A percentile compares a stretch with the other conserved stretches of the same genome.
phyloP scores from a whole-genome alignment of 2,329 filamentous ascomycete species.

The Stachybotrys echinatus region DNA sequence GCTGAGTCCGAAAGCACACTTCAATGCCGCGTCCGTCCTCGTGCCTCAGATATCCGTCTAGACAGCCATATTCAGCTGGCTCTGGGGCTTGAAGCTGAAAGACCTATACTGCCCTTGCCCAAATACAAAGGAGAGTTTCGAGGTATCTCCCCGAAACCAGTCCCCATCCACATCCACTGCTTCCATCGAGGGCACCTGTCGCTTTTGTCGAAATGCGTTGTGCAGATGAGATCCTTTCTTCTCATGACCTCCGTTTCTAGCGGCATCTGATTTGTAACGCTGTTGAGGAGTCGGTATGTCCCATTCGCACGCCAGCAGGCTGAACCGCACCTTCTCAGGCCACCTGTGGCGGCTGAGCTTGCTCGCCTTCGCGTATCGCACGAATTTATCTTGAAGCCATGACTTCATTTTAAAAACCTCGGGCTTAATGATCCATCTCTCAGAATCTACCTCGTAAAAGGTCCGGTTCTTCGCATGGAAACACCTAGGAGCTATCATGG shows the following conservation, averaged over 20 bases:
- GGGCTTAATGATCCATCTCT: conserved; percentile 28
- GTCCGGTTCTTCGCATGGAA: conserved; percentile 9
- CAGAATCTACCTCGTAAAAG: conserved; percentile 26
- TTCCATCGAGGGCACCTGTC: not conserved
- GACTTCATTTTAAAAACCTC: conserved; percentile 26
- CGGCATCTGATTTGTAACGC: not conserved
- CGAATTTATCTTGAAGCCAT: conserved; percentile 33
- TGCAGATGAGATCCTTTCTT: not conserved
- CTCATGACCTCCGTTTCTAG: not conserved
- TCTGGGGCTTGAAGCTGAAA: not conserved
- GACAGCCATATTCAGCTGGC: too few species aligned
- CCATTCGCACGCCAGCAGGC: conserved; percentile 37
- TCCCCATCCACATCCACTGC: not conserved
- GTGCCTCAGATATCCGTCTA: too few species aligned
- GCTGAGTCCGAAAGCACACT: too few species aligned
- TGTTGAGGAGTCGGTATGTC: not conserved
- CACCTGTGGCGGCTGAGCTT: conserved; percentile 21
- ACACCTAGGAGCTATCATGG: not conserved
- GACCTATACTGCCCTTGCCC: not conserved
- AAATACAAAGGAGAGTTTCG: not conserved
- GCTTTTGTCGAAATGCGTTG: not conserved
- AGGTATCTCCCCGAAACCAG: not conserved
- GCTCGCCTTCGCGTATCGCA: conserved; percentile 28
- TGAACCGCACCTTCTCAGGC: conserved; percentile 33
- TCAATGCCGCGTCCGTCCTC: too few species aligned